Evolutionary conservation across 2,329 filamentous ascomycete species (phyloP).

Genomic region (Tolypocladium pustulatum): DNA sequence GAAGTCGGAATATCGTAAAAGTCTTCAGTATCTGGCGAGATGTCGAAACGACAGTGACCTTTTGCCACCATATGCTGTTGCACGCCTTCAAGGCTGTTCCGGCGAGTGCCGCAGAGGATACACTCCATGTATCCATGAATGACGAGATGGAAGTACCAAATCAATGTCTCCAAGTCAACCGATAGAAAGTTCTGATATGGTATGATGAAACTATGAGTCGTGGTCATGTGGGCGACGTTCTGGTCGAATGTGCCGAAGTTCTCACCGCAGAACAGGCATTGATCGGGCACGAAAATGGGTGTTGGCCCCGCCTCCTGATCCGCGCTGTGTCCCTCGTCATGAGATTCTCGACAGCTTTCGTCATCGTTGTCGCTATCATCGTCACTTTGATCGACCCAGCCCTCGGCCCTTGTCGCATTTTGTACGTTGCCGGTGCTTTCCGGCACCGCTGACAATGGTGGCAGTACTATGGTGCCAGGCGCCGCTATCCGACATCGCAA

Average conservation of each 20-base stretch:
- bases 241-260: slow-evolving; percentile 17
- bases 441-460: slow-evolving; percentile 3
- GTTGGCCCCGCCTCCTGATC: neutral
- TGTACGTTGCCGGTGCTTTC: neutral
- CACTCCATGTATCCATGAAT: slow-evolving; percentile 39
- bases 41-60: slow-evolving; percentile 34
- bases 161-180: slow-evolving; percentile 34
- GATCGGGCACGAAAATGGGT: slow-evolving; percentile 14
- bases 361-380: neutral
- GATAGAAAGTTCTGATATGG: slow-evolving; percentile 26
- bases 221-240: slow-evolving; percentile 38
- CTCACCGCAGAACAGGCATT: slow-evolving; percentile 32
- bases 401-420: neutral
- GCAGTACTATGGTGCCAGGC: slow-evolving; percentile 6
- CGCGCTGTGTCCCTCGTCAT: neutral
- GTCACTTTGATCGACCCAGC: neutral
- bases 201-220: slow-evolving; percentile 34
- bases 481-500: slow-evolving; percentile 11
- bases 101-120: slow-evolving; percentile 35
- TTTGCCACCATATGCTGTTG: slow-evolving; percentile 42
- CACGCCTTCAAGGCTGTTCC: slow-evolving; percentile 29
- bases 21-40: slow-evolving; percentile 25
- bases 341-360: neutral
- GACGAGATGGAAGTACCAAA: slow-evolving; percentile 36
- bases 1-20: slow-evolving; percentile 25